Conservation (phyloP, 306 rosid genomes). For the Casuarina glauca region DNA sequence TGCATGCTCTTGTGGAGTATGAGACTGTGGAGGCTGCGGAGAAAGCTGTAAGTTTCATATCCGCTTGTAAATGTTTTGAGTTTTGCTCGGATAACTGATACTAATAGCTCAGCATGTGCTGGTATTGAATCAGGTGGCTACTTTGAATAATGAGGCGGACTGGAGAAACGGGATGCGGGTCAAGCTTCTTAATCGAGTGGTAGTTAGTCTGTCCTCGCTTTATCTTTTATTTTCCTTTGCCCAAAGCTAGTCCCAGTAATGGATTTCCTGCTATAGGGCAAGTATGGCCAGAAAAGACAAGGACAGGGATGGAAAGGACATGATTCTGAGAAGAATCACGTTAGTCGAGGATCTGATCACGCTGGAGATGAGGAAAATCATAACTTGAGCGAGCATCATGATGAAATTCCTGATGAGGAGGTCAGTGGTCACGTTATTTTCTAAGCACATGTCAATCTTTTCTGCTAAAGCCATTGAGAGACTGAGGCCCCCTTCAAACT, state of each 20-base stretch:
- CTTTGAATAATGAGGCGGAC: slow-evolving; percentile 73
- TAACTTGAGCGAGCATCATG: slow-evolving; percentile 57
- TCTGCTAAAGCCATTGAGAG: background rate
- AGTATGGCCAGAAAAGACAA: slow-evolving; percentile 72
- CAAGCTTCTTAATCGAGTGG: slow-evolving; percentile 77
- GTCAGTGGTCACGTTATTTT: slow-evolving; percentile 34
- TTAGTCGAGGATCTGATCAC: slow-evolving; percentile 49
- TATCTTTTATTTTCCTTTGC: background rate
- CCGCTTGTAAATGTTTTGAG: slow-evolving; percentile 15
- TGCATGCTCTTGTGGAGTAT: slow-evolving; percentile 90
- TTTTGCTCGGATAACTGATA: slow-evolving; percentile 20
- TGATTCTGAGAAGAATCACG: slow-evolving; percentile 62
- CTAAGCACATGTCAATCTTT: background rate
- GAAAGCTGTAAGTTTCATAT: slow-evolving; percentile 74
- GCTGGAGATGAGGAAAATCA: slow-evolving; percentile 64
- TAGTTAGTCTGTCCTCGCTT: slow-evolving; percentile 25
- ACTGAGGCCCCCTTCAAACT: background rate
- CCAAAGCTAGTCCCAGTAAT: slow-evolving; percentile 23
- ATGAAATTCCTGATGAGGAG: slow-evolving; percentile 70
- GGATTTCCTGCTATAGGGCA: slow-evolving; percentile 46
- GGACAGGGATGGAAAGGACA: slow-evolving; percentile 60
- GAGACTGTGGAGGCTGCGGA: slow-evolving; percentile 89
- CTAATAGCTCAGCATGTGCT: slow-evolving; percentile 6
- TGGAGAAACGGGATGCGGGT: slow-evolving; percentile 98
- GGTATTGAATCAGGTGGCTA: slow-evolving; percentile 57